A percentile compares a stretch with the other conserved stretches of the same genome.
These are phyloP conservation scores for Ciborinia camelliae DNA, from an alignment of 2,329 filamentous ascomycete genomes.

Conservation along the genomic window DNA sequence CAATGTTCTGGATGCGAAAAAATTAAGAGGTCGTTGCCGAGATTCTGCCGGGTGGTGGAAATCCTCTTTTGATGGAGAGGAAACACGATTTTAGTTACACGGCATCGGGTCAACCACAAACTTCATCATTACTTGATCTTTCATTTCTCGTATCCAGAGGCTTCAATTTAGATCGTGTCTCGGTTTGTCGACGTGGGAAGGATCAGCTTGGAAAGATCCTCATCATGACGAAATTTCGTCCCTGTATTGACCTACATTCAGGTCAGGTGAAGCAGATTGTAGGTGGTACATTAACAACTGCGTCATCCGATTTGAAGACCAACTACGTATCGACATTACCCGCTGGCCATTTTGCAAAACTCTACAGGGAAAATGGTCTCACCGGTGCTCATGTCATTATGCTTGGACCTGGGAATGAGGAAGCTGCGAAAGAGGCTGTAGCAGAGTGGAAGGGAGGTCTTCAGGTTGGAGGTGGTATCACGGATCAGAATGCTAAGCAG, in stretches of 20 bases:
- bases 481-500: slow-evolving; percentile 72
- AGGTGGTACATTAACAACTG: slow-evolving; percentile 79
- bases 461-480: slow-evolving; percentile 94
- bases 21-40: neutral
- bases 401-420: slow-evolving; percentile 84
- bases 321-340: slow-evolving; percentile 89
- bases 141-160: neutral
- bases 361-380: slow-evolving; percentile 75
- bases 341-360: slow-evolving; percentile 71
- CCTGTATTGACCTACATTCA: slow-evolving; percentile 96
- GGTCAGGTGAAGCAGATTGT: slow-evolving; percentile 98
- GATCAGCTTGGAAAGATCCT: neutral
- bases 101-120: neutral
- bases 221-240: slow-evolving; percentile 86
- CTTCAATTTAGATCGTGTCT: neutral
- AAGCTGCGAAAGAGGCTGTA: slow-evolving; percentile 74
- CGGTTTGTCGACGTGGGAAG: neutral
- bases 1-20: slow-evolving; percentile 1
- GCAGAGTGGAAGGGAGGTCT: slow-evolving; percentile 73
- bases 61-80: neutral
- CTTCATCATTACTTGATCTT: neutral
- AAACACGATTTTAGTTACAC: slow-evolving; percentile 4
- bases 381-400: slow-evolving; percentile 91
- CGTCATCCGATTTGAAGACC: slow-evolving; percentile 68
- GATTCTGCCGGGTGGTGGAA: slow-evolving; percentile 18